Conservation (phyloP, 164 flowering plant species). For the Vitis riparia region DNA sequence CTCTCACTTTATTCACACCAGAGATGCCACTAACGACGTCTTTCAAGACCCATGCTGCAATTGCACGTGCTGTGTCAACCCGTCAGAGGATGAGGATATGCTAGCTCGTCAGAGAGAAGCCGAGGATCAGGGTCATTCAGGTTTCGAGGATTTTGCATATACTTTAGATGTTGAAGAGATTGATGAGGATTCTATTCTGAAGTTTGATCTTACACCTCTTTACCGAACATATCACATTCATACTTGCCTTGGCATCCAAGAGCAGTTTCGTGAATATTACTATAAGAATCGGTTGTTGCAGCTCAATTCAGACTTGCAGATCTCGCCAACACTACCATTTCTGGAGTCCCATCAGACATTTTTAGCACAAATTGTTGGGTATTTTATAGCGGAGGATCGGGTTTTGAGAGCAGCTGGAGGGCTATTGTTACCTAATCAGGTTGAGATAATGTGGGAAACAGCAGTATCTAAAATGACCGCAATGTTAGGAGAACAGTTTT, state of each 20-base stretch:
- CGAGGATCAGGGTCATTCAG: constrained; percentile 71
- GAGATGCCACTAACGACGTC: too few relatives aligned
- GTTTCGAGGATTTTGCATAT: constrained; percentile 59
- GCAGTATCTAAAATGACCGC: constrained; percentile 68
- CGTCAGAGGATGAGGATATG: constrained; percentile 85
- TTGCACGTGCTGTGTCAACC: constrained; percentile 71
- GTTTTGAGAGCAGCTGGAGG: constrained; percentile 80
- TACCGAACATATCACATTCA: constrained; percentile 86
- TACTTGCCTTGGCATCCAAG: constrained; percentile 65
- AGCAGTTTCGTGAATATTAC: constrained; percentile 82
- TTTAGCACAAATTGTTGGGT: constrained; percentile 81
- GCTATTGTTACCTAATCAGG: constrained; percentile 53
- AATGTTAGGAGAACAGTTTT: constrained; percentile 67
- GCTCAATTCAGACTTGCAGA: constrained; percentile 78
- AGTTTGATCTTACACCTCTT: constrained; percentile 83
- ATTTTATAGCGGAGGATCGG: constrained; percentile 88
- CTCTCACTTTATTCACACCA: too few relatives aligned
- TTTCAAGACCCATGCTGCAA: too few relatives aligned
- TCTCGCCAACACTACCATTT: constrained; percentile 69
- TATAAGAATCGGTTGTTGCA: constrained; percentile 74
- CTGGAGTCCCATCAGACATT: constrained; percentile 76
- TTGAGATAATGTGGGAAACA: constrained; percentile 84
- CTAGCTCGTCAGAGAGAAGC: constrained; percentile 74
- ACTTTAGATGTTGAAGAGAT: constrained; percentile 72
- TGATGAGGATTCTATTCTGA: constrained; percentile 66